Percentiles rank a stretch among this genome's conserved stretches.
phyloP scores from a whole-genome alignment of 306 rosid species.

The Fagus crenata region DNA sequence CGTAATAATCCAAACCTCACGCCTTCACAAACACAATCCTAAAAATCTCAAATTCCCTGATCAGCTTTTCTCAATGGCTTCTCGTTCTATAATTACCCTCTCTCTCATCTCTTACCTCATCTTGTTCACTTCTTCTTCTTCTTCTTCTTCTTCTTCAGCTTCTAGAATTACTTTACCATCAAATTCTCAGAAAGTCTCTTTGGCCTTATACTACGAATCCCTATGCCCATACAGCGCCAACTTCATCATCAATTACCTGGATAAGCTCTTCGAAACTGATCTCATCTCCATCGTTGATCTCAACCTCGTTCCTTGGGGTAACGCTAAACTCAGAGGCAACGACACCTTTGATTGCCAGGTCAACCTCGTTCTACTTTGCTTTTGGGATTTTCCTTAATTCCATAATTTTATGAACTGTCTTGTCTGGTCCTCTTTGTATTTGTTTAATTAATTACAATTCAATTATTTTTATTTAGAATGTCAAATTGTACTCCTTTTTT shows the following conservation, averaged over 20 bases:
- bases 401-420: not conserved
- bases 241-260: constrained; percentile 62
- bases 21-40: not conserved
- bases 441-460: too few species aligned
- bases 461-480: not conserved
- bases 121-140: constrained; percentile 30
- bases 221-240: constrained; percentile 73
- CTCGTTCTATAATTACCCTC: constrained; percentile 13
- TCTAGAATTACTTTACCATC: constrained; percentile 23
- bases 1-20: too few species aligned
- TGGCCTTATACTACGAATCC: constrained; percentile 76
- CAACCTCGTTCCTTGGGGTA: constrained; percentile 85
- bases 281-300: constrained; percentile 69
- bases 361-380: not conserved
- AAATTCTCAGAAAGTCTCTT: constrained; percentile 58
- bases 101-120: constrained; percentile 26
- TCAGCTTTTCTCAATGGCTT: constrained; percentile 35
- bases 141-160: constrained; percentile 28
- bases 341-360: constrained; percentile 76
- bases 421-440: too few species aligned
- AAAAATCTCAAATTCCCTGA: not conserved
- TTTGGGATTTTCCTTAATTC: not conserved
- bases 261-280: constrained; percentile 56
- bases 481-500: too few species aligned
- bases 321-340: constrained; percentile 59